Conservation (phyloP, 495 filamentous ascomycete species). For the Talaromyces proteolyticus region DNA sequence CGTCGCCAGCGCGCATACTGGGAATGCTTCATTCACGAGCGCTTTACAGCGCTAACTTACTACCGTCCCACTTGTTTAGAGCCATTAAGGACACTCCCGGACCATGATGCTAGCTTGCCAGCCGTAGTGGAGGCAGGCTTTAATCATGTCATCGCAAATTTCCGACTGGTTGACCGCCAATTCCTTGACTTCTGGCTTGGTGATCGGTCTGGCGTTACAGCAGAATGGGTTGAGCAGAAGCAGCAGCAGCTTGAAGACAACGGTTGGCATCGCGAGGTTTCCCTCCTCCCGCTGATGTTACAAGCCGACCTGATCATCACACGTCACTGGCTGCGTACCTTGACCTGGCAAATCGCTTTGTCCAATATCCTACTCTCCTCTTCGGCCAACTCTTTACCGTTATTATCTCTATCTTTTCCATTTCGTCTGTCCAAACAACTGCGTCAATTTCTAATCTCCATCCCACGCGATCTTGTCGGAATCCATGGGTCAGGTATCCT, state of each 20-base stretch:
- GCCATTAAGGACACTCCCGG: slow-evolving; percentile 12
- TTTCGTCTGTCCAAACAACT: slow-evolving; percentile 44
- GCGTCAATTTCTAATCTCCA: slow-evolving; percentile 33
- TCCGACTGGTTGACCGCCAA: slow-evolving; percentile 15
- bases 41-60: slow-evolving; percentile 21
- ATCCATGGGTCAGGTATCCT: slow-evolving; percentile 52
- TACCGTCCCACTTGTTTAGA: slow-evolving; percentile 16
- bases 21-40: slow-evolving; percentile 28
- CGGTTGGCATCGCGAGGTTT: slow-evolving; percentile 21
- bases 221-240: slow-evolving; percentile 21
- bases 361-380: slow-evolving; percentile 37
- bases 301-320: slow-evolving; percentile 50
- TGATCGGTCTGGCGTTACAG: slow-evolving; percentile 17
- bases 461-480: slow-evolving; percentile 40
- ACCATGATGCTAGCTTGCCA: slow-evolving; percentile 15
- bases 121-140: slow-evolving; percentile 14
- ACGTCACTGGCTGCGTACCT: slow-evolving; percentile 47
- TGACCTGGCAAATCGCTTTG: slow-evolving; percentile 49
- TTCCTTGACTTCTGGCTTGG: slow-evolving; percentile 22
- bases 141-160: slow-evolving; percentile 18
- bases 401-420: slow-evolving; percentile 45
- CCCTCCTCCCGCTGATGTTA: slow-evolving; percentile 31
- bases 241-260: slow-evolving; percentile 19
- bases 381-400: slow-evolving; percentile 25
- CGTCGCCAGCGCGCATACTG: slow-evolving; percentile 23